Evolutionary conservation across 23 red algal species (phyloP).

Genomic region (Agarophyton chilense): DNA sequence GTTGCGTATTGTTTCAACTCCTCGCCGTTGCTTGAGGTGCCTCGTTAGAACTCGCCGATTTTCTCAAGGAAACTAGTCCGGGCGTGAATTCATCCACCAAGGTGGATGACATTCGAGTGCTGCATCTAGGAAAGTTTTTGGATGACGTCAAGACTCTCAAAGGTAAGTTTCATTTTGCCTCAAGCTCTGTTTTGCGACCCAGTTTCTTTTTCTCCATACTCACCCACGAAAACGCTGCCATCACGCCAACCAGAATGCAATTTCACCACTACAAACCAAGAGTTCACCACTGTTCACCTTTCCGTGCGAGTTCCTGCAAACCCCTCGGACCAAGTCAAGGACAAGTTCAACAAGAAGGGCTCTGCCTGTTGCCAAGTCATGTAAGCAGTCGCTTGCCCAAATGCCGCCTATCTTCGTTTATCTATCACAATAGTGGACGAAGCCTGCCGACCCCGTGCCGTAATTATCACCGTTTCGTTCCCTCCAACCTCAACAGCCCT

Average conservation of each 20-base stretch:
- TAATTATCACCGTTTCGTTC: neutral
- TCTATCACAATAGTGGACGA: neutral
- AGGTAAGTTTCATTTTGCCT: slow-evolving; percentile 32
- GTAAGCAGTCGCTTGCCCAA: neutral
- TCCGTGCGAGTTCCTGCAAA: slow-evolving; percentile 32
- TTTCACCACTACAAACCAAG: slow-evolving; percentile 39
- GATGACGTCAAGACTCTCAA: slow-evolving; percentile 55
- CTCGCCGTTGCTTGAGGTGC: neutral
- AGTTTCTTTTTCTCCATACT: neutral
- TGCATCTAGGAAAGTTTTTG: slow-evolving; percentile 74
- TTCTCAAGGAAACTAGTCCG: slow-evolving; percentile 41
- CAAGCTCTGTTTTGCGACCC: no score
- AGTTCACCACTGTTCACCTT: slow-evolving; percentile 67
- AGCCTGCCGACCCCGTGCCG: neutral
- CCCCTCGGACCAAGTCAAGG: slow-evolving; percentile 56
- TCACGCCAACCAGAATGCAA: slow-evolving; percentile 65
- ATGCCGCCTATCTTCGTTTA: neutral
- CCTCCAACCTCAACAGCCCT: neutral
- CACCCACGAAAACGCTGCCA: neutral
- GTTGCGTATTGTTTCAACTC: neutral
- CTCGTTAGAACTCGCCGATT: slow-evolving; percentile 48
- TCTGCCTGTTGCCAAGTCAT: slow-evolving; percentile 53
- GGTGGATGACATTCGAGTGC: slow-evolving; percentile 58
- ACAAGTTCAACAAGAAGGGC: slow-evolving; percentile 66
- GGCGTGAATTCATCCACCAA: slow-evolving; percentile 1